Conservation (phyloP, 75 land plant genomes). For the Picea glauca region DNA sequence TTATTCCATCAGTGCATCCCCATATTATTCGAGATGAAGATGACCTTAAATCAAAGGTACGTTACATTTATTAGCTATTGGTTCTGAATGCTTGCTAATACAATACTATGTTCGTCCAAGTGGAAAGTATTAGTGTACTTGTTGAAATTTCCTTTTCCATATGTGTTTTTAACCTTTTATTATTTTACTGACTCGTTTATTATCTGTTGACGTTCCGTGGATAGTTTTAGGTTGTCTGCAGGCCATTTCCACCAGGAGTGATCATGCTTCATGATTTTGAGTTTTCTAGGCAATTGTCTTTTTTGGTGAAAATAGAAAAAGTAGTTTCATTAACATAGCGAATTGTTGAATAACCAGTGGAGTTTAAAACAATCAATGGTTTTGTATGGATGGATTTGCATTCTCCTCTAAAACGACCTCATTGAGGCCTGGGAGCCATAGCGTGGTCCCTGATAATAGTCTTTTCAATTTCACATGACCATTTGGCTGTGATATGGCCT, state of each 20-base stretch:
- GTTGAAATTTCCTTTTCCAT: background rate
- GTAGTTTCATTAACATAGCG: too few species aligned
- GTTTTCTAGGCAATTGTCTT: background rate
- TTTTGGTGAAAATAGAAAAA: background rate
- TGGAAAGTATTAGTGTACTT: background rate
- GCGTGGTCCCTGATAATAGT: background rate
- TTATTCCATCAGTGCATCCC: slow-evolving; percentile 95
- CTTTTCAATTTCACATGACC: background rate
- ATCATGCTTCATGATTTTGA: background rate
- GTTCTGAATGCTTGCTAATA: background rate
- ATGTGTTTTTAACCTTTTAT: background rate
- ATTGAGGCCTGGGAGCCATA: background rate
- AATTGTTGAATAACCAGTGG: background rate
- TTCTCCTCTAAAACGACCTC: background rate
- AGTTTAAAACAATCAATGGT: background rate
- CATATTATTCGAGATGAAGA: slow-evolving; percentile 73
- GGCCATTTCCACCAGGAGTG: too few species aligned
- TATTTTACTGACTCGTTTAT: background rate
- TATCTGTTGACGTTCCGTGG: too few species aligned
- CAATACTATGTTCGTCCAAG: background rate
- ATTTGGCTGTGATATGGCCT: too few species aligned
- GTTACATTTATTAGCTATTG: background rate
- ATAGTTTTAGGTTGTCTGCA: too few species aligned
- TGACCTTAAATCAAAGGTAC: slow-evolving; percentile 82
- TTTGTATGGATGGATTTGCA: too few species aligned